Percentiles rank a stretch among this genome's conserved stretches.
Conservation (phyloP, 768 basidiomycete species). For the Mycena belliarum region DNA sequence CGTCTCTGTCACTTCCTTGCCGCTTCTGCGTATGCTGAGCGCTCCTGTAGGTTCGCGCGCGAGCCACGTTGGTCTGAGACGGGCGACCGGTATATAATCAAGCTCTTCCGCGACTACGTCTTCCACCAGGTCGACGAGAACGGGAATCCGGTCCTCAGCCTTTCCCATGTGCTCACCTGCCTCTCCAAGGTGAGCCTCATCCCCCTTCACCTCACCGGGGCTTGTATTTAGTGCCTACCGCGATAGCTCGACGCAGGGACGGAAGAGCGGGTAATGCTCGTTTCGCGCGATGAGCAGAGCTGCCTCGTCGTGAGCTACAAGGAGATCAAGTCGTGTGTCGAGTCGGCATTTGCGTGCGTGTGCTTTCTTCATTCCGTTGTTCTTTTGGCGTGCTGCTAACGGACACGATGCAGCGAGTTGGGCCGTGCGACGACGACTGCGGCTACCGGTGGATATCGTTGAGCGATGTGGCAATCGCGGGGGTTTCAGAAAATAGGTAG, state of each 20-base stretch:
- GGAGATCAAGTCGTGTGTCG: slow-evolving; percentile 85
- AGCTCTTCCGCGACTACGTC: slow-evolving; percentile 96
- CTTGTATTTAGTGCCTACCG: background rate
- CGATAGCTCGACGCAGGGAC: slow-evolving; percentile 85
- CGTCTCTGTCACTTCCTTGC: slow-evolving; percentile 30
- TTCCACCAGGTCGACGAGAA: slow-evolving; percentile 96
- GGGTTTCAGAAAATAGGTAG: slow-evolving; percentile 58
- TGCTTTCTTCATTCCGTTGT: background rate
- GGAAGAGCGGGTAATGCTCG: slow-evolving; percentile 93
- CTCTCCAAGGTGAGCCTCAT: slow-evolving; percentile 75
- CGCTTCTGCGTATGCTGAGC: background rate
- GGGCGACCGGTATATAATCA: slow-evolving; percentile 96
- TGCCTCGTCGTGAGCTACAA: slow-evolving; percentile 93
- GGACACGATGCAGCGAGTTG: slow-evolving; percentile 47
- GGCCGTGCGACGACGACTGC: slow-evolving; percentile 30
- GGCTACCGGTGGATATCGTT: slow-evolving; percentile 15
- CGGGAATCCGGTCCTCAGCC: slow-evolving; percentile 85
- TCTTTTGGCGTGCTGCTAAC: background rate
- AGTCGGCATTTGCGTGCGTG: slow-evolving; percentile 80
- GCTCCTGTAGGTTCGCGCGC: slow-evolving; percentile 72
- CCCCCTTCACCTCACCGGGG: no score
- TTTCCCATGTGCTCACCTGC: slow-evolving; percentile 88
- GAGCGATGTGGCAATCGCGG: no score
- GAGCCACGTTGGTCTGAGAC: slow-evolving; percentile 98
- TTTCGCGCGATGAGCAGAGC: slow-evolving; percentile 93